A percentile compares a stretch with the other conserved stretches of the same genome.
phyloP scores from a whole-genome alignment of 768 basidiomycete genomes.

The Suillus alpinus region DNA sequence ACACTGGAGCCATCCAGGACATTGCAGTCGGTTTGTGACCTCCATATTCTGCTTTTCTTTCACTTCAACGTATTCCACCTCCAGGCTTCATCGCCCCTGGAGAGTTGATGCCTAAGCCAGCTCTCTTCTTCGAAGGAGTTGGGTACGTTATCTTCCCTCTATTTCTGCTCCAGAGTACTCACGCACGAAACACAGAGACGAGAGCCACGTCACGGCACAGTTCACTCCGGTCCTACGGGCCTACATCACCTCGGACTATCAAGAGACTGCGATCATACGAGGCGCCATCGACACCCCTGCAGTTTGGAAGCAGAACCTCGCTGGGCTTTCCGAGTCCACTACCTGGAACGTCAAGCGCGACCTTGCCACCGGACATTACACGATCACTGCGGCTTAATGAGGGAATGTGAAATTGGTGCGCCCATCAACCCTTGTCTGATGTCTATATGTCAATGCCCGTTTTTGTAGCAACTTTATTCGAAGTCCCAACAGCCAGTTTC shows the following conservation, averaged over 20 bases:
- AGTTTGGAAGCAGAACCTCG: not conserved
- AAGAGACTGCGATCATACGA: not conserved
- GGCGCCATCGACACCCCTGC: not conserved
- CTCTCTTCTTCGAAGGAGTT: not conserved
- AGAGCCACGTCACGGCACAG: not conserved
- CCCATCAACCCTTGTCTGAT: not conserved
- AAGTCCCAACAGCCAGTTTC: not conserved
- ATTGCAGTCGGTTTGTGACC: not conserved
- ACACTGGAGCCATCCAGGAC: not conserved
- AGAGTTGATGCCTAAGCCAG: not conserved
- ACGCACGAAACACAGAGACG: not conserved
- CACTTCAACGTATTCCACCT: not conserved
- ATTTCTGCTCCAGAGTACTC: not conserved
- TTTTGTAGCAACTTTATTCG: not conserved
- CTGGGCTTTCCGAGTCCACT: not conserved
- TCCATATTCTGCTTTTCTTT: not conserved
- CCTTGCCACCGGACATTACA: too few relatives aligned
- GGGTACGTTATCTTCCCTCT: not conserved
- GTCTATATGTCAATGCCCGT: not conserved
- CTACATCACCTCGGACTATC: conserved; percentile 3
- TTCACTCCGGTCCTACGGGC: not conserved
- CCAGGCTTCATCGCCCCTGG: not conserved
- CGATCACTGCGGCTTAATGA: too few relatives aligned
- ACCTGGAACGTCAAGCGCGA: not conserved
- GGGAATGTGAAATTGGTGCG: too few relatives aligned